These are phyloP conservation scores for Fragilaria crotonensis DNA, from an alignment of 108 stramenopile genomes.

Conservation along the genomic window DNA sequence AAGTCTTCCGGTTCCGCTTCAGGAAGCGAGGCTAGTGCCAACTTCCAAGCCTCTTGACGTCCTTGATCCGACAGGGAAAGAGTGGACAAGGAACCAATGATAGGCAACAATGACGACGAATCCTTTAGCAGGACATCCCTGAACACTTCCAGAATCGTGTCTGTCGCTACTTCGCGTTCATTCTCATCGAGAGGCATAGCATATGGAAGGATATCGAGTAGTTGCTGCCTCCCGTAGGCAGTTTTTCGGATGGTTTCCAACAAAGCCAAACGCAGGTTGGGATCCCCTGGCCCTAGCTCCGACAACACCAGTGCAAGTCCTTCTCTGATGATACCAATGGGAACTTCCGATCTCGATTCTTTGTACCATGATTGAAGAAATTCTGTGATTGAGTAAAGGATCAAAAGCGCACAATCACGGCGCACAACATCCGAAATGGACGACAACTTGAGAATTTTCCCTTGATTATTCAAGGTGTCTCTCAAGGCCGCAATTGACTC, in stretches of 20 bases:
- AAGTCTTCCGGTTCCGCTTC: not conserved
- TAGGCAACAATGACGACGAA: not conserved
- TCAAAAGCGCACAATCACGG: not conserved
- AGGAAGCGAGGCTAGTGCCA: not conserved
- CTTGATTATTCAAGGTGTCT: not conserved
- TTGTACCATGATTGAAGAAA: not conserved
- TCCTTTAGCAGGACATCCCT: conserved; percentile 2
- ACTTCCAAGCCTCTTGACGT: conserved; percentile 5
- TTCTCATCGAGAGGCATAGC: not conserved
- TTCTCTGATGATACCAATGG: not conserved
- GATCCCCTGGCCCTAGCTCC: conserved; percentile 4
- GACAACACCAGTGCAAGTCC: conserved; percentile 2
- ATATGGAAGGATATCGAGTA: conserved; percentile 6
- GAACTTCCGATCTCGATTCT: not conserved
- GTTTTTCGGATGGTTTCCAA: not conserved
- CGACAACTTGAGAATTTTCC: not conserved
- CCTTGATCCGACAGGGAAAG: conserved; percentile 1
- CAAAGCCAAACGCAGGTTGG: not conserved
- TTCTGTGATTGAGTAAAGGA: not conserved
- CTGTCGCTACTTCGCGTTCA: not conserved
- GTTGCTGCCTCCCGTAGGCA: not conserved
- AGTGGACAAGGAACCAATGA: not conserved
- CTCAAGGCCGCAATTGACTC: not conserved
- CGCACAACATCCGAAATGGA: not conserved
- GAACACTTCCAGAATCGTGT: not conserved